Evolutionary conservation across 75 land plant species (phyloP).

Genomic region (Pinus albicaulis): DNA sequence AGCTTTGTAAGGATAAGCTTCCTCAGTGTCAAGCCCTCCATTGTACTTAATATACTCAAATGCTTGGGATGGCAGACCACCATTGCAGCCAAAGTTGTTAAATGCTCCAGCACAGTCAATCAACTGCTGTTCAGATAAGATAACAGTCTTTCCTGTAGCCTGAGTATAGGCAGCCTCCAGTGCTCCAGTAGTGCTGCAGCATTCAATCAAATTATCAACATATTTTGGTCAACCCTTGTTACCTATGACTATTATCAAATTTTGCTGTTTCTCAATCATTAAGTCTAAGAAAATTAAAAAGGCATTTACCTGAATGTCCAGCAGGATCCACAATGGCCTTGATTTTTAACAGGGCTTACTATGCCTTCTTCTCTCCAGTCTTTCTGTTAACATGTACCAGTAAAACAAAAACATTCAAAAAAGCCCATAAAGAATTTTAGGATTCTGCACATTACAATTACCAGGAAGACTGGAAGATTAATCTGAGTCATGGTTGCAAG

Average conservation of each 20-base stretch:
- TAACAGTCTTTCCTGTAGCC: conserved; percentile 74
- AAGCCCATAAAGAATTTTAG: not conserved
- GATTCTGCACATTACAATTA: not conserved
- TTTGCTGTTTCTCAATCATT: not conserved
- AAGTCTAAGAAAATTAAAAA: not conserved
- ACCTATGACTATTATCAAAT: not conserved
- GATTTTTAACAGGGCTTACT: conserved; percentile 90
- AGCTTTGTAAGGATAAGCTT: conserved; percentile 85
- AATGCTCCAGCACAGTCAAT: conserved; percentile 89
- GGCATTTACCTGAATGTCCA: conserved; percentile 93
- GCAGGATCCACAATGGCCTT: conserved; percentile 94
- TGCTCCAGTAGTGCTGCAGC: conserved; percentile 88
- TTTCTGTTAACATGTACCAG: conserved; percentile 51
- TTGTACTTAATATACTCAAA: conserved; percentile 94
- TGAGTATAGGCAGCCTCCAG: conserved; percentile 97
- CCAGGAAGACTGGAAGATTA: not conserved
- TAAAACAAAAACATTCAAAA: not conserved
- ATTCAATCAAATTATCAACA: not conserved
- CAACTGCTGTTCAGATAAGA: conserved; percentile 96
- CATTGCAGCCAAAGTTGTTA: conserved; percentile 95
- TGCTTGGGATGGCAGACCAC: conserved; percentile 97
- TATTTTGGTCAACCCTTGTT: not conserved
- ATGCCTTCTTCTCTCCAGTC: conserved; percentile 94
- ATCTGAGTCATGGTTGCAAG: not conserved
- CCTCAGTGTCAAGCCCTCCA: conserved; percentile 97